Evolutionary conservation across 805 yeast species (phyloP).

Genomic region (Diddensiella santjacobensis): DNA sequence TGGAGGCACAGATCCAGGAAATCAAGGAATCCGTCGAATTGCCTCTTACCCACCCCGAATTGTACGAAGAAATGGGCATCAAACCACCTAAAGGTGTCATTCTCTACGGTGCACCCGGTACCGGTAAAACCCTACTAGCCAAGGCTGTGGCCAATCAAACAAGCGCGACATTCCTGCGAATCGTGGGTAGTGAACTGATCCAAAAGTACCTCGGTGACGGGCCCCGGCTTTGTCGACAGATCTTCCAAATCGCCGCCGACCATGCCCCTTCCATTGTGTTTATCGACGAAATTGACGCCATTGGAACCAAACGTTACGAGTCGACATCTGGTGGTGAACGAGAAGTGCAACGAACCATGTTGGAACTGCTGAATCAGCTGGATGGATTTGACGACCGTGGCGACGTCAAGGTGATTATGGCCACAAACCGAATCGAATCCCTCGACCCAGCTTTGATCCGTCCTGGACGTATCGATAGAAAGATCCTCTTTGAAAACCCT

Average conservation of each 20-base stretch:
- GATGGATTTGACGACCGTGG: conserved; percentile 98
- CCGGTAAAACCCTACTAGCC: conserved; percentile 92
- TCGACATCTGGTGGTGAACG: conserved; percentile 91
- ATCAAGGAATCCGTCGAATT: conserved; percentile 95
- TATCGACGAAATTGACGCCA: conserved; percentile 98
- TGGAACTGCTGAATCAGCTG: conserved; percentile 88
- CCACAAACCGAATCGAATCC: conserved; percentile 90
- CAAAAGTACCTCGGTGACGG: conserved; percentile 98
- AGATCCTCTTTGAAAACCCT: conserved; percentile 93
- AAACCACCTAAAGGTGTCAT: conserved; percentile 98
- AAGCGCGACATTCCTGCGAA: conserved; percentile 89
- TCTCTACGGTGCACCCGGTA: conserved; percentile 96
- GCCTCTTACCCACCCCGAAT: conserved; percentile 93
- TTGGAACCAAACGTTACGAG: conserved; percentile 97
- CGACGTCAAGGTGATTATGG: conserved; percentile 97
- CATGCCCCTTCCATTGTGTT: conserved; percentile 98
- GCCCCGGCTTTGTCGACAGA: conserved; percentile 88
- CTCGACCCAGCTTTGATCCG: conserved; percentile 94
- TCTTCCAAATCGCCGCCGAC: conserved; percentile 94
- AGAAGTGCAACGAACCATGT: conserved; percentile 96
- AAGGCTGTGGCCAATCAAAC: conserved; percentile 99
- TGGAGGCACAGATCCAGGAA: conserved; percentile 94
- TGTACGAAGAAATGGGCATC: conserved; percentile 98
- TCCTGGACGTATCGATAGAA: conserved; percentile 96
- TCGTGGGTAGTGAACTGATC: conserved; percentile 94